Conservation (phyloP, 164 flowering plant genomes). For the Euptelea pleiosperma region DNA sequence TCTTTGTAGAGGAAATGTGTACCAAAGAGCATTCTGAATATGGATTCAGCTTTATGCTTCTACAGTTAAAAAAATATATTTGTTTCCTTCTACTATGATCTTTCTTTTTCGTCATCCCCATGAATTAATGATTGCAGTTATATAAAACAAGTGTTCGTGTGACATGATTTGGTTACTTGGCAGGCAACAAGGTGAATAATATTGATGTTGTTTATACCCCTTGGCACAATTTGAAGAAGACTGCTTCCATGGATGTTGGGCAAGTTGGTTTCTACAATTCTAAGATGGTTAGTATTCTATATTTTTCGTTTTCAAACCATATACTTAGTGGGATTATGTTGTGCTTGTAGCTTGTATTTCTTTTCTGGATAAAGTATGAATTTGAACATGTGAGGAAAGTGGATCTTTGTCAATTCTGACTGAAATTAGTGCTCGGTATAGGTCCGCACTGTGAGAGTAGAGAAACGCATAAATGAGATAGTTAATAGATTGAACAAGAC, state of each 20-base stretch:
- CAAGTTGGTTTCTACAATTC: slow-evolving; percentile 97
- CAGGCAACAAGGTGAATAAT: slow-evolving; percentile 97
- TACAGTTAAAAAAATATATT: no score
- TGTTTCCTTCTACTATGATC: no score
- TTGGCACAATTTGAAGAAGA: slow-evolving; percentile 93
- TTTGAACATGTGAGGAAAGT: not conserved
- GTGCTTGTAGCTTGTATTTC: not conserved
- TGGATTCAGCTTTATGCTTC: no score
- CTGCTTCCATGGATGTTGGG: slow-evolving; percentile 98
- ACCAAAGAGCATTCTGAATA: no score
- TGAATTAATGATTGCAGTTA: not conserved
- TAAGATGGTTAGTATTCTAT: slow-evolving; percentile 56
- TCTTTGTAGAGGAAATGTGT: no score
- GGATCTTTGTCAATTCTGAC: not conserved
- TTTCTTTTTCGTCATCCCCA: no score
- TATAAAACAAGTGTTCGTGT: not conserved
- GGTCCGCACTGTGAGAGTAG: slow-evolving; percentile 94
- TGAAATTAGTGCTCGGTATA: slow-evolving; percentile 18
- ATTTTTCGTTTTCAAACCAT: not conserved
- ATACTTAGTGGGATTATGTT: not conserved
- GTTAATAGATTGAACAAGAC: slow-evolving; percentile 92
- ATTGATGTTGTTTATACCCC: slow-evolving; percentile 97
- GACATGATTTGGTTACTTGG: slow-evolving; percentile 7
- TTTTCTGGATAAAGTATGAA: not conserved
- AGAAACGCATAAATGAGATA: slow-evolving; percentile 90